Conservation (phyloP, 2,329 filamentous ascomycete genomes). For the Monilinia laxa region DNA sequence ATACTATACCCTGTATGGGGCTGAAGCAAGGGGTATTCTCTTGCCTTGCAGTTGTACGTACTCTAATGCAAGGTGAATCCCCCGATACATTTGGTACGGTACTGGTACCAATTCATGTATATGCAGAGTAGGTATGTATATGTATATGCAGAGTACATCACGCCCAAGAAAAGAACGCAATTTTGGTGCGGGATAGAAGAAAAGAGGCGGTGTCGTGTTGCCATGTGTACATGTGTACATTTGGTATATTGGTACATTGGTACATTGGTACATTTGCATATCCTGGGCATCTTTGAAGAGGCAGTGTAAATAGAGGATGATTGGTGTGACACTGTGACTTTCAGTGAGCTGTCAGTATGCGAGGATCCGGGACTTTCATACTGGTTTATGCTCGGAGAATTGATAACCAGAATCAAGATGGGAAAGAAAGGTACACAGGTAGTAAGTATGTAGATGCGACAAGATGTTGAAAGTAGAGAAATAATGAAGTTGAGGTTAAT, state of each 20-base stretch:
- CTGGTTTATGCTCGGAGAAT: conserved; percentile 19
- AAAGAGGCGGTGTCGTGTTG: conserved; percentile 18
- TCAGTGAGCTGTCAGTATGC: conserved; percentile 23
- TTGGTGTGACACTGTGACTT: conserved; percentile 15
- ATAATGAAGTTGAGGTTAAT: background rate
- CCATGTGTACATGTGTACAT: conserved; percentile 7
- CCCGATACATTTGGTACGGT: conserved; percentile 8
- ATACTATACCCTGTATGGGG: conserved; percentile 7
- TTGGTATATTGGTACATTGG: background rate
- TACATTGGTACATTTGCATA: background rate
- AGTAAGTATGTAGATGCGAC: background rate
- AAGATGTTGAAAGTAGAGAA: background rate
- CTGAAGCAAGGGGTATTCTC: conserved; percentile 17
- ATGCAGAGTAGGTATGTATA: conserved; percentile 5
- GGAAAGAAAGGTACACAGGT: conserved; percentile 7
- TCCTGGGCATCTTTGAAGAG: background rate
- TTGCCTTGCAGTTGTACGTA: conserved; percentile 1
- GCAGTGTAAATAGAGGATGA: background rate
- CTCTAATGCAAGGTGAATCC: conserved; percentile 16
- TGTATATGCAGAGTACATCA: background rate
- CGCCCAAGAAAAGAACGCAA: conserved; percentile 5
- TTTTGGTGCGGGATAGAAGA: conserved; percentile 13
- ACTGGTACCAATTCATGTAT: conserved; percentile 19
- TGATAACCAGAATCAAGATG: conserved; percentile 21
- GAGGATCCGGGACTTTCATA: conserved; percentile 10